A percentile compares a stretch with the other conserved stretches of the same genome.
These are phyloP conservation scores for Stereocaulon alpinum DNA, from an alignment of 495 filamentous ascomycete genomes.

Conservation along the genomic window DNA sequence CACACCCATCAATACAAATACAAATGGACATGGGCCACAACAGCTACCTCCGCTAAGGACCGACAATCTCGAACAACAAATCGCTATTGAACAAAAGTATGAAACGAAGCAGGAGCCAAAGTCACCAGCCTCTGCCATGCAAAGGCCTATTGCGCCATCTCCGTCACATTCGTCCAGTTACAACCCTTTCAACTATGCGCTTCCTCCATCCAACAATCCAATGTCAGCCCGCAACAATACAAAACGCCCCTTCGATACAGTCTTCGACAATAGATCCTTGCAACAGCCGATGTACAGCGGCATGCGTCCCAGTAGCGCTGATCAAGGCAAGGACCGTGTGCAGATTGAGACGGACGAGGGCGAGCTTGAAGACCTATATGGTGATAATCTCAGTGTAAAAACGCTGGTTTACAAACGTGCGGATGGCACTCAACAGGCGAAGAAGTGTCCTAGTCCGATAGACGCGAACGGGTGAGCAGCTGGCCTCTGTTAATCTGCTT, in stretches of 20 bases:
- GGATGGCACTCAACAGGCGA: slow-evolving; percentile 20
- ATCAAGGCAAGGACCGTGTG: slow-evolving; percentile 17
- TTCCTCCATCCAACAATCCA: background rate
- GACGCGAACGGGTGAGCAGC: slow-evolving; percentile 1
- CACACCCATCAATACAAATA: slow-evolving; percentile 12
- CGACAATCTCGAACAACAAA: slow-evolving; percentile 3
- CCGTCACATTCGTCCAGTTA: slow-evolving; percentile 5
- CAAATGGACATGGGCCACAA: slow-evolving; percentile 9
- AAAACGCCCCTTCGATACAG: slow-evolving; percentile 17
- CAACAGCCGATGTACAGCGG: slow-evolving; percentile 17
- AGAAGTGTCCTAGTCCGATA: slow-evolving; percentile 23
- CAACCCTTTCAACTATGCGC: background rate
- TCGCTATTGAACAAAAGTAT: slow-evolving; percentile 10
- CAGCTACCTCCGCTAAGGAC: slow-evolving; percentile 14
- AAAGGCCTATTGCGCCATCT: slow-evolving; percentile 9
- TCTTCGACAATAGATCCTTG: slow-evolving; percentile 18
- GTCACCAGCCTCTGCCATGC: slow-evolving; percentile 12
- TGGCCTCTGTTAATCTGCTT: background rate
- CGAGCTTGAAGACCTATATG: slow-evolving; percentile 15
- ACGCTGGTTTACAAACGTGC: slow-evolving; percentile 21
- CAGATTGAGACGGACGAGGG: slow-evolving; percentile 22
- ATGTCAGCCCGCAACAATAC: slow-evolving; percentile 4
- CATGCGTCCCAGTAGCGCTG: slow-evolving; percentile 17
- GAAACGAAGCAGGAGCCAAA: slow-evolving; percentile 16
- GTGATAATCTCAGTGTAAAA: slow-evolving; percentile 6